Base-by-base conservation (phyloP, 345 rosid species). In the Boechera divaricarpa region DNA sequence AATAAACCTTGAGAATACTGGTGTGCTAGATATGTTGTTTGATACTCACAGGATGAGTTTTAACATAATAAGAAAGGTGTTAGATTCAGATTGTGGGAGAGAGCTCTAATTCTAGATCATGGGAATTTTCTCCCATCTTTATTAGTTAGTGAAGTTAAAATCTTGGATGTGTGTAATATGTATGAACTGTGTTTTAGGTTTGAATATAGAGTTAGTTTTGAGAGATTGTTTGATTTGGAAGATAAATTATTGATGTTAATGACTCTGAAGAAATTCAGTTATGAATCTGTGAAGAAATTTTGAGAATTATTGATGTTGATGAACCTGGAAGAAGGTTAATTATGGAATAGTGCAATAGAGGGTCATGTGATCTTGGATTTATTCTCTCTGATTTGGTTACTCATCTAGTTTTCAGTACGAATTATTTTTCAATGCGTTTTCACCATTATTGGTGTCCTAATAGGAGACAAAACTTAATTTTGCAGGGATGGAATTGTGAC, bases 401-500 rank as follows among this genome's bases (percentile, higher is more conserved):
- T 45, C 58, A 21, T 44, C 18, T 36, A 4, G 74, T 76, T 69
- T 38, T 53, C 36, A 24, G 13, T 18, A 31, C n/a, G 28, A 59
- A 31, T 39, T 69, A n/a, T 49, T 51, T 31, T 33, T 47, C 26
- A 29, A 2, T 58, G 53, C 38, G 9, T 18, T 12, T 8, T 33
- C 38, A 52, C 31, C 49, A n/a, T 35, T 45, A 35, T 45, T 61
- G 48, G 16, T 61, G 36, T 7, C 4, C 51, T 13, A 38, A 42
- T 21, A 69, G 21, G 21, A 18, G 21, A 18, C 42, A 52, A 28
- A 16, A 51, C 44, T 54, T 66, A 7, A 39, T n/a, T 10, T 49
- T 74, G 47, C 63, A 85, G 89, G 67, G 80, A 80, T 59, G 82
- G 79, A 36, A 81, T 87, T 60, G 80, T 79, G 7, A 56, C 79